A percentile compares a stretch with the other conserved stretches of the same genome.
These are phyloP conservation scores for Russula virescens DNA, from an alignment of 768 basidiomycete genomes.

Conservation along the genomic window DNA sequence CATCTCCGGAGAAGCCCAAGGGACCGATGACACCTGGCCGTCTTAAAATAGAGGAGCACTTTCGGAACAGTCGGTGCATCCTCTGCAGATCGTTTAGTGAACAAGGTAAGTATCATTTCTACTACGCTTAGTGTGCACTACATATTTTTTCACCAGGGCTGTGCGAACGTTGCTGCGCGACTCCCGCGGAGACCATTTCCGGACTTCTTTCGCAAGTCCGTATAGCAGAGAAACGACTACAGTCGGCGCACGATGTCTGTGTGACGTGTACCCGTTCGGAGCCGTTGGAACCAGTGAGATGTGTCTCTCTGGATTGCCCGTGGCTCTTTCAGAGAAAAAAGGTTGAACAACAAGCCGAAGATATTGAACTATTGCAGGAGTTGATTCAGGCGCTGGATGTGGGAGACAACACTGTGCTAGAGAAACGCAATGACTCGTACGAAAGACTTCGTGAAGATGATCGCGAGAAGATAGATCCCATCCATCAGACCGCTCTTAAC, in stretches of 20 bases:
- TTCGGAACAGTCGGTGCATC: slow-evolving; percentile 62
- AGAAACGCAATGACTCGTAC: background rate
- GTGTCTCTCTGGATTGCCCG: slow-evolving; percentile 45
- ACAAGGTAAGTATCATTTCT: slow-evolving; percentile 38
- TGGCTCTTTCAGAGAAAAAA: slow-evolving; percentile 38
- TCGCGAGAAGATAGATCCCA: background rate
- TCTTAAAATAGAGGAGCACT: slow-evolving; percentile 69
- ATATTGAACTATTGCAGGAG: slow-evolving; percentile 12
- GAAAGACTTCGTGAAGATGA: background rate
- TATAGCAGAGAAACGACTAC: slow-evolving; percentile 31
- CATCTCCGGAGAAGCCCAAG: slow-evolving; percentile 34
- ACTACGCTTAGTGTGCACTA: background rate
- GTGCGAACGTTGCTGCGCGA: slow-evolving; percentile 22
- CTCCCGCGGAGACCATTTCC: slow-evolving; percentile 34
- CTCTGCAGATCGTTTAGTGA: slow-evolving; percentile 54
- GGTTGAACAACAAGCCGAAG: slow-evolving; percentile 24
- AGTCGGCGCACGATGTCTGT: slow-evolving; percentile 35
- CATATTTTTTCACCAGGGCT: slow-evolving; percentile 33
- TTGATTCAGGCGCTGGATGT: slow-evolving; percentile 13
- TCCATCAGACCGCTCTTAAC: no score
- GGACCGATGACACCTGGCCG: slow-evolving; percentile 33
- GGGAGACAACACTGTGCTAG: slow-evolving; percentile 12
- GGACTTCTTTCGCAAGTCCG: slow-evolving; percentile 32
- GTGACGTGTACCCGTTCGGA: slow-evolving; percentile 36
- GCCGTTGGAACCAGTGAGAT: slow-evolving; percentile 33